Base-by-base conservation (phyloP, 352 stramenopile species). In the Phytophthora lateralis region DNA sequence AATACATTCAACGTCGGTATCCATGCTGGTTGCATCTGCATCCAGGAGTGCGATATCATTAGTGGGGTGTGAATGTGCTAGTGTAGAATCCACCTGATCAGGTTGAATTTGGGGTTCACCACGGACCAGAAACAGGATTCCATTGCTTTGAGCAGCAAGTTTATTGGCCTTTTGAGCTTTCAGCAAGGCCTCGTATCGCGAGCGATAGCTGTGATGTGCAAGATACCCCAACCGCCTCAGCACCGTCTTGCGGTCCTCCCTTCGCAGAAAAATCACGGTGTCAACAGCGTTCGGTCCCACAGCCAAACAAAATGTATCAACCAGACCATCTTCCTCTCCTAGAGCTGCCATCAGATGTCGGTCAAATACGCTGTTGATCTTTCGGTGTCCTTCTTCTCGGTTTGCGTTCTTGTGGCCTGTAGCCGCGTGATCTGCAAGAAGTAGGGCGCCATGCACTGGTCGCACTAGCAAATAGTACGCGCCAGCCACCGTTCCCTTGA, bases 361-460 rank as follows among this genome's bases (percentile, higher is more conserved):
- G 12, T 74, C 66, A 39, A 70, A 67, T 9, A 74, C 60, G 29
- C 60, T 74, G 39, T 62, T 67, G 17, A 55, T 5, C 42, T 73
- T 71, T 1, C 58, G 63, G 9, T 71, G 70, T 5, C 80, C 67
- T 50, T 71, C 55, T 21, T 54, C 59, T 15, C 80, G 79, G 11
- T 66, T 68, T 5, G 73, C 51, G 39, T 88, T 88, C 37, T 61
- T 60, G 8, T 49, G 55, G 0, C 78, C 75, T 20, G 75, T 69
- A 12, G 62, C 75, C 4, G 79, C 65, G 26, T 77, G 67, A 32
- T 85, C 74, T 14, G 66, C 73, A 27, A 76, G 39, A 42, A 73
- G 63, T 10, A 73, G 32, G n/a, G 57, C 51, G 11, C 75, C 78
- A 35, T 80, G 66, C 4, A 85, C 41, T 6, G 75, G 76, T 20